Evolutionary conservation across 345 rosid genomes (phyloP), one percentile per base, ranked within the genome.

Genomic region (Melaleuca alternifolia): DNA sequence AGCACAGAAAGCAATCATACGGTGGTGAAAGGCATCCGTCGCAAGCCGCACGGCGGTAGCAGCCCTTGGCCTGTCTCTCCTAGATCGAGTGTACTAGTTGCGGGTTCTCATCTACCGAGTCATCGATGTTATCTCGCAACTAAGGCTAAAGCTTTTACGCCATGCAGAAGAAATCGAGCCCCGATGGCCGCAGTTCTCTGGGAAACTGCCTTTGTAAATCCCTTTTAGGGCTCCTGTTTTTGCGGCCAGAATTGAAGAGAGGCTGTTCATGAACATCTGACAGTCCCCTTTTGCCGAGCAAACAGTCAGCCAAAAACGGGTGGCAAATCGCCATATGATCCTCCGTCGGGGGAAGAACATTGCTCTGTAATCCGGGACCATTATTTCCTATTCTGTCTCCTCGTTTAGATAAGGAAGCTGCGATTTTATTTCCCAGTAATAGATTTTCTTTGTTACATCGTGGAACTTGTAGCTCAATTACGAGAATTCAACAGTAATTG

Each of bases 391-490:
- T 56, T 21, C 0, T 24, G 0, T 56, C 10, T 5, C 61, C 3
- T 56, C 28, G 23, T 56, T 56, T 24, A 10, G 28, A 24, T 5
- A 56, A 57, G 65, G 65, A 26, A 26, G 65, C 1, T 26, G 65
- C 1, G 0, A 11, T 26, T 57, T 57, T 26, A 57, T 26, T 59
- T 59, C 6, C 30, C n/a, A 0, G 0, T 26, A 6, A 59, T 26
- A 5, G 1, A 11, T 59, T 59, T 56, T 23, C n/a, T 0, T 11
- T 10, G 61, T 56, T n/a, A 24, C 24, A 4, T 24, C 3, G 0
- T 0, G 3, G 0, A 30, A 3, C n/a, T 11, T n/a, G 8, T 11
- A n/a, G 71, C 30, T 59, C n/a, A 12, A 14, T 2, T 59, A 59
- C 30, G 16, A 59, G 0, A 1, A 11, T 59, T 59, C 15, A n/a